These are phyloP conservation scores for Peronospora tabacina DNA, from an alignment of 352 stramenopile genomes.

Conservation along the genomic window DNA sequence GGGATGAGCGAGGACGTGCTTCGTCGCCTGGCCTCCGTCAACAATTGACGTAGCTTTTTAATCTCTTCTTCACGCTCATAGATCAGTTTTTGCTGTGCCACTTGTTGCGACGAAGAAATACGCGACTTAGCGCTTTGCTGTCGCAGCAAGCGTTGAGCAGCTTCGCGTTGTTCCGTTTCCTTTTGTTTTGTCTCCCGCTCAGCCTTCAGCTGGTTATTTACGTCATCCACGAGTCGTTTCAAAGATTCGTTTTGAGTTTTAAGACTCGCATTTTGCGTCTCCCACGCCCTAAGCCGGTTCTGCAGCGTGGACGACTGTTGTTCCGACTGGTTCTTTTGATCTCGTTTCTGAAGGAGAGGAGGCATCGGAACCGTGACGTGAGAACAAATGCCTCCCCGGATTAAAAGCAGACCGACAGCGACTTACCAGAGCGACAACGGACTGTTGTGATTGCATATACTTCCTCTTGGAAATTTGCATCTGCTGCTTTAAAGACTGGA, in stretches of 20 bases:
- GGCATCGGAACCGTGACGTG: conserved; percentile 29
- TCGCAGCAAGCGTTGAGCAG: conserved; percentile 48
- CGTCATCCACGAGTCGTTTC: conserved; percentile 59
- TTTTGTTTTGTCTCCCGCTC: conserved; percentile 63
- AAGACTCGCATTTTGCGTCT: conserved; percentile 55
- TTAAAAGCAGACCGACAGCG: conserved; percentile 32
- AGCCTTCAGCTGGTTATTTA: conserved; percentile 58
- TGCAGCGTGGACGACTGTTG: conserved; percentile 72
- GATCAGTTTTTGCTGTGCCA: conserved; percentile 54
- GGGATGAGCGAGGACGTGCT: conserved; percentile 69
- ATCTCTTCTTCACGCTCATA: conserved; percentile 76
- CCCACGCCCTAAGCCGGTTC: conserved; percentile 73
- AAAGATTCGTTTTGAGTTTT: conserved; percentile 57
- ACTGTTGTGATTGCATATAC: conserved; percentile 84
- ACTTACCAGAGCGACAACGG: conserved; percentile 86
- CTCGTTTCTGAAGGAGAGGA: conserved; percentile 72
- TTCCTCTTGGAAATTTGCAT: conserved; percentile 82
- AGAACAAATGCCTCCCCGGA: conserved; percentile 30
- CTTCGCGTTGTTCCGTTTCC: conserved; percentile 61
- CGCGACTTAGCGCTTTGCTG: conserved; percentile 60
- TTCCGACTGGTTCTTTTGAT: conserved; percentile 89
- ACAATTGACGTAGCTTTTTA: conserved; percentile 60
- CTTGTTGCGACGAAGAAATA: conserved; percentile 62
- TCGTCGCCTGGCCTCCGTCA: conserved; percentile 64
- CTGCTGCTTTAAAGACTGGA: conserved; percentile 91